phyloP scores from a whole-genome alignment of 108 stramenopile species.

The Nitzschia sp. region DNA sequence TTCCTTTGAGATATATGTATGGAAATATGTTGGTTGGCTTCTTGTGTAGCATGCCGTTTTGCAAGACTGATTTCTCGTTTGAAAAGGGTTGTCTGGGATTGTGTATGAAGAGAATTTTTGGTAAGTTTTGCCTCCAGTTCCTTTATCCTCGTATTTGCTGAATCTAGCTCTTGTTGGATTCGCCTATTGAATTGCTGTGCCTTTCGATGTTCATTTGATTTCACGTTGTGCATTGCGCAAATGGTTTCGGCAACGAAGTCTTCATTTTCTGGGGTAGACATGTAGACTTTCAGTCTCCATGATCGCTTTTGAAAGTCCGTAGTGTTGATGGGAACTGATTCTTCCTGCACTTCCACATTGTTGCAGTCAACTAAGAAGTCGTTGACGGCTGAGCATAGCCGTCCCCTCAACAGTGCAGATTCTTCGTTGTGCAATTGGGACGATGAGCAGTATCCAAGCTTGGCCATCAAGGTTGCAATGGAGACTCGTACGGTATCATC shows the following conservation, averaged over 20 bases:
- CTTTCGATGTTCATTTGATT: not conserved
- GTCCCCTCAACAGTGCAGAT: conserved; percentile 16
- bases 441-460: conserved; percentile 16
- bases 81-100: conserved; percentile 17
- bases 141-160: conserved; percentile 6
- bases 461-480: conserved; percentile 23
- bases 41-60: conserved; percentile 12
- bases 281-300: conserved; percentile 17
- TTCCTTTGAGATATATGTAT: conserved; percentile 29
- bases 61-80: conserved; percentile 23
- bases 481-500: conserved; percentile 30
- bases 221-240: conserved; percentile 3
- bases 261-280: conserved; percentile 33
- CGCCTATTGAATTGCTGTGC: conserved; percentile 1
- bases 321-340: not conserved
- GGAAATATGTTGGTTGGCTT: conserved; percentile 24
- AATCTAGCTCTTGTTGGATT: conserved; percentile 1
- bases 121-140: conserved; percentile 14
- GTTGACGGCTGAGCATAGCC: conserved; percentile 22
- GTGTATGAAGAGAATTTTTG: not conserved
- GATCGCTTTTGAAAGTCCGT: conserved; percentile 5
- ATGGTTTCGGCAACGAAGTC: conserved; percentile 25
- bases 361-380: conserved; percentile 13
- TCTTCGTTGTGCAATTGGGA: conserved; percentile 17
- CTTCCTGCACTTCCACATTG: too few species aligned